phyloP scores from a whole-genome alignment of 1,284 basidiomycete species.

The Tilletia caries region DNA sequence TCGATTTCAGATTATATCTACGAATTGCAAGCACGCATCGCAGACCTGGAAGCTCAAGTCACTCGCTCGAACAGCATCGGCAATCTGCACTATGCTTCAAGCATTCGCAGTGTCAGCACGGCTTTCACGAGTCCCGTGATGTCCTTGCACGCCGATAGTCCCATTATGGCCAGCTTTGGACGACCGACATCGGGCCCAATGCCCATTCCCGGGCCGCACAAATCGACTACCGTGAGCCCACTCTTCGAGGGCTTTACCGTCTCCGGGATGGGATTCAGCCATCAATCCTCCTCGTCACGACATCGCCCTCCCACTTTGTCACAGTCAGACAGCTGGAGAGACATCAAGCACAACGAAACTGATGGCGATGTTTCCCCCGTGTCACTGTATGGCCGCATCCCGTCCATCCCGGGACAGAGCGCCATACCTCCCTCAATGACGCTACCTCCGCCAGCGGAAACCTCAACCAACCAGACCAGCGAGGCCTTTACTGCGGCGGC shows the following conservation, averaged over 20 bases:
- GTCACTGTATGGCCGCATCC: background rate
- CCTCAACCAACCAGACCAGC: background rate
- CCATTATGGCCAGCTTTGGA: background rate
- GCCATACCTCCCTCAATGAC: background rate
- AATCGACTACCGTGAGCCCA: background rate
- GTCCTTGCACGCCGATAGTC: slow-evolving; percentile 10
- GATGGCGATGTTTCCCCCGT: slow-evolving; percentile 10
- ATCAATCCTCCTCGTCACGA: background rate
- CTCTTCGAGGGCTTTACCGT: slow-evolving; percentile 11
- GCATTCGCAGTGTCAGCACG: slow-evolving; percentile 9
- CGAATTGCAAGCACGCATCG: slow-evolving; percentile 38
- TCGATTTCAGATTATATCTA: slow-evolving; percentile 43
- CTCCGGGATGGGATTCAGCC: background rate
- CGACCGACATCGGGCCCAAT: background rate
- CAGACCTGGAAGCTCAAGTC: slow-evolving; percentile 26
- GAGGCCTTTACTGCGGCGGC: slow-evolving; percentile 9
- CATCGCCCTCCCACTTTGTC: background rate
- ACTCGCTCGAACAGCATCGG: background rate
- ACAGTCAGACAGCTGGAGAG: background rate
- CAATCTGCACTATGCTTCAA: background rate
- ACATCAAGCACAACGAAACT: background rate
- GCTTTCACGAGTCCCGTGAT: slow-evolving; percentile 9
- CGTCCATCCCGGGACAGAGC: background rate
- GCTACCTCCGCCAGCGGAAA: background rate
- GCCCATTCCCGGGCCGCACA: background rate